Evolutionary conservation across 768 basidiomycete species (phyloP).

Genomic region (Amanita exitialis): DNA sequence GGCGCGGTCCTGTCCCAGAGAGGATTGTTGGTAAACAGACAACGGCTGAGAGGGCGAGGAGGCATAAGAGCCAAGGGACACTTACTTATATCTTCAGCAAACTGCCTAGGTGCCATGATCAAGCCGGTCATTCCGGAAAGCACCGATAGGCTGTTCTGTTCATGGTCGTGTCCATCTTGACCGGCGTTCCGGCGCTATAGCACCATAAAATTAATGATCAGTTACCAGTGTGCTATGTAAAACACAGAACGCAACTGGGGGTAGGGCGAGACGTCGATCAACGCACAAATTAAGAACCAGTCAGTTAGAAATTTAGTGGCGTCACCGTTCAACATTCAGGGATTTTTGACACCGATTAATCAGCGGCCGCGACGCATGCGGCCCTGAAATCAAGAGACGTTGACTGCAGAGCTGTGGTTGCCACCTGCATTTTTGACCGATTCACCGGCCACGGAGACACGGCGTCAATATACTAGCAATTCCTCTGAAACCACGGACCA

Average conservation of each 20-base stretch:
- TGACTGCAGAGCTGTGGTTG: neutral
- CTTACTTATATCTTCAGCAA: constrained; percentile 3
- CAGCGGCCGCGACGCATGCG: neutral
- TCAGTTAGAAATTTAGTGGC: neutral
- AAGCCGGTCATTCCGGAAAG: constrained; percentile 1
- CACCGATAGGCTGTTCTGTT: neutral
- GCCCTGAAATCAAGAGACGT: neutral
- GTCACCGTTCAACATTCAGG: neutral
- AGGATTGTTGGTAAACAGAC: constrained; percentile 7
- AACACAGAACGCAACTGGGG: neutral
- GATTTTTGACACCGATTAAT: neutral
- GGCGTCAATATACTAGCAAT: neutral
- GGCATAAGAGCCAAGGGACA: constrained; percentile 56
- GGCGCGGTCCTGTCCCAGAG: constrained; percentile 1
- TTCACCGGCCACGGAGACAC: neutral
- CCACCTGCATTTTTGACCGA: neutral
- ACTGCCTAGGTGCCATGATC: neutral
- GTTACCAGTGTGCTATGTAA: constrained; percentile 2
- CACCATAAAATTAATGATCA: neutral
- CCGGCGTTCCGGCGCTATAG: neutral
- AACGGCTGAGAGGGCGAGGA: constrained; percentile 40
- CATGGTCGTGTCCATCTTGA: constrained; percentile 3
- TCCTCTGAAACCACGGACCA: neutral
- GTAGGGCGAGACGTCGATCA: neutral
- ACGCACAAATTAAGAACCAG: neutral